Percentiles rank a stretch among this genome's conserved stretches.
Conservation (phyloP, 371 early-diverging fungal genomes). For the Apophysomyces elegans region DNA sequence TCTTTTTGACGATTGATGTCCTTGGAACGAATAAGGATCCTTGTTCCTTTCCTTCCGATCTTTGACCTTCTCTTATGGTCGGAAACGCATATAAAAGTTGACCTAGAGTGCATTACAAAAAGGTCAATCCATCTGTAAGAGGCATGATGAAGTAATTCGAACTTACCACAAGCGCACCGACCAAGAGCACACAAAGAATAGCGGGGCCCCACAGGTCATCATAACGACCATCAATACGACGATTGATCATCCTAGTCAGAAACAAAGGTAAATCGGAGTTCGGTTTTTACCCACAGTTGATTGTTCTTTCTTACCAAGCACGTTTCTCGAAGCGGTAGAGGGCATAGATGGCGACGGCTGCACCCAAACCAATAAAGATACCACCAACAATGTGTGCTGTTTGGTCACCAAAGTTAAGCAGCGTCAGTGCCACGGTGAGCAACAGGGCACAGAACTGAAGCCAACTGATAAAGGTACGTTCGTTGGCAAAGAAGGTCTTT, state of each 20-base stretch:
- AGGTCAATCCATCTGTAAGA: neutral
- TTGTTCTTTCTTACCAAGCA: conserved; percentile 52
- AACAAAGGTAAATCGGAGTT: neutral
- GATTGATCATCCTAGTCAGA: conserved; percentile 62
- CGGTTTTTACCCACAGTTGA: conserved; percentile 23
- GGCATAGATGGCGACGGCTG: conserved; percentile 62
- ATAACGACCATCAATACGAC: conserved; percentile 66
- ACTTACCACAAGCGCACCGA: conserved; percentile 60
- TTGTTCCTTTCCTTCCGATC: neutral
- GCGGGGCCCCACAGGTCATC: conserved; percentile 80
- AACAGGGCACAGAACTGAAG: conserved; percentile 75
- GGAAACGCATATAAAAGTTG: conserved; percentile 32
- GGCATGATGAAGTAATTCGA: neutral
- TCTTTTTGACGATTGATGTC: neutral
- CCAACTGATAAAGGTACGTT: conserved; percentile 96
- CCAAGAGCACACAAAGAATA: conserved; percentile 83
- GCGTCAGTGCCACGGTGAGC: conserved; percentile 71
- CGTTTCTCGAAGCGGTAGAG: conserved; percentile 93
- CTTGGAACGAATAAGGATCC: neutral
- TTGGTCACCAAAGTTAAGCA: conserved; percentile 82
- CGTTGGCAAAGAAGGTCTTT: conserved; percentile 99
- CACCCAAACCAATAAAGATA: conserved; percentile 76
- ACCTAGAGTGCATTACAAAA: conserved; percentile 15
- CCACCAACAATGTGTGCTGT: conserved; percentile 68
- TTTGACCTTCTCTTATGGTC: neutral